phyloP scores from a whole-genome alignment of 139 green algal genomes.

The Coccomyxa sp. region DNA sequence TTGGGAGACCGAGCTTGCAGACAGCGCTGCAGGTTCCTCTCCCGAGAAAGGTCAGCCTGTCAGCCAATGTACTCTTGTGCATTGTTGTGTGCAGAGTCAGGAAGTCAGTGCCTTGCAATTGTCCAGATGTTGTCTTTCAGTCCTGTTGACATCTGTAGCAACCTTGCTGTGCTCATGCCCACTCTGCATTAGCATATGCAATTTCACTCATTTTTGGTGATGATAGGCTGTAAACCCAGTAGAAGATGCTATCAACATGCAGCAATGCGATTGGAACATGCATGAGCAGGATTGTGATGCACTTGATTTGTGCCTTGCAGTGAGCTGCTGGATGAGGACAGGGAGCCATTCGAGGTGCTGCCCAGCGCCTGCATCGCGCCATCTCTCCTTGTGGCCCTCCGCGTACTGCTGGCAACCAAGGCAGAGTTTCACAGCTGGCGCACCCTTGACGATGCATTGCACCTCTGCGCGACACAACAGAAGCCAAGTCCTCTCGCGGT shows the following conservation, averaged over 20 bases:
- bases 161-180: background rate
- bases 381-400: constrained; percentile 23
- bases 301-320: background rate
- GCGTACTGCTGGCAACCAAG: constrained; percentile 22
- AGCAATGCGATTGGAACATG: background rate
- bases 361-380: constrained; percentile 31
- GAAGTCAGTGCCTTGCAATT: background rate
- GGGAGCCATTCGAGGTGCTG: constrained; percentile 44
- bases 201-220: background rate
- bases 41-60: background rate
- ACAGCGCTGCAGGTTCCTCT: constrained; percentile 5
- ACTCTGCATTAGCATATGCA: background rate
- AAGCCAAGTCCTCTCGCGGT: background rate
- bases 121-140: background rate
- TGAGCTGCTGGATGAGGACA: constrained; percentile 33
- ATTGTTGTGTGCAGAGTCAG: background rate
- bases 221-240: background rate
- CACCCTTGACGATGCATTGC: constrained; percentile 26
- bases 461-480: background rate
- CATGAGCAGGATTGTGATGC: background rate
- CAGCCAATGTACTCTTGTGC: background rate
- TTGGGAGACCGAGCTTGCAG: constrained; percentile 2
- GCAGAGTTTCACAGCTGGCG: constrained; percentile 9
- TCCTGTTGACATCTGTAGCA: background rate
- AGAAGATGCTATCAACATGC: background rate